Evolutionary conservation across 2,329 filamentous ascomycete genomes (phyloP).

Genomic region (Fusarium sp.): DNA sequence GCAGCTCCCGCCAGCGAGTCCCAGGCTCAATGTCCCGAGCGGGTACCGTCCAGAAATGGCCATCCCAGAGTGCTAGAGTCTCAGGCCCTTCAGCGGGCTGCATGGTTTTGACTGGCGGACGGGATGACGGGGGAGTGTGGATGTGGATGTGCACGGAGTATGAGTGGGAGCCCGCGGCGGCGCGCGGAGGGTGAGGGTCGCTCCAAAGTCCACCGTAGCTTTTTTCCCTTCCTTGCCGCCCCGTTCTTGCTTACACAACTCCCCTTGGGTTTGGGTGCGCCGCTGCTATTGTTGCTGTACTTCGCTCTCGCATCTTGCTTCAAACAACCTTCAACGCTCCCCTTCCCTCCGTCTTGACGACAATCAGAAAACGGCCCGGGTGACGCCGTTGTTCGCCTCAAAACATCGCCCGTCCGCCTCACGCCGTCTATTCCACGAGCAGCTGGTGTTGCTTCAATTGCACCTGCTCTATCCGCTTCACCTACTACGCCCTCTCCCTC

Average conservation of each 20-base stretch:
- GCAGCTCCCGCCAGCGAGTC: constrained; percentile 36
- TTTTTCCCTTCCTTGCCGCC: constrained; percentile 43
- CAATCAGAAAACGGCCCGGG: constrained; percentile 29
- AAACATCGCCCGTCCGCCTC: constrained; percentile 4
- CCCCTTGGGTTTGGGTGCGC: constrained; percentile 9
- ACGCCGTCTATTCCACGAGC: constrained; percentile 32
- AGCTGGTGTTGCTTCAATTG: constrained; percentile 42
- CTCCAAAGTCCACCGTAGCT: constrained; percentile 47
- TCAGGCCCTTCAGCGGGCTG: constrained; percentile 20
- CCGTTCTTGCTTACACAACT: constrained; percentile 48
- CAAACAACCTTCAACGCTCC: constrained; percentile 39
- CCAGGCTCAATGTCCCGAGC: constrained; percentile 36
- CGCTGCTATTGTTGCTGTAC: constrained; percentile 4
- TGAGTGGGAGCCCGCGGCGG: background rate
- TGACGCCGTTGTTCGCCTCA: constrained; percentile 35
- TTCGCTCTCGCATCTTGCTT: constrained; percentile 32
- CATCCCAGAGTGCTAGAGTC: constrained; percentile 33
- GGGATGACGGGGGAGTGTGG: constrained; percentile 12
- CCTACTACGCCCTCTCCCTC: constrained; percentile 17
- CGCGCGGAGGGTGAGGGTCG: constrained; percentile 2
- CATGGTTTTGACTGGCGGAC: constrained; percentile 36
- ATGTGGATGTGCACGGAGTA: background rate
- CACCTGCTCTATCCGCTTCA: constrained; percentile 31
- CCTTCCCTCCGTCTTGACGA: constrained; percentile 39
- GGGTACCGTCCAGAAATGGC: constrained; percentile 32